Percentiles rank a stretch among this genome's conserved stretches.
These are phyloP conservation scores for Lentinus tigrinus DNA, from an alignment of 768 basidiomycete species.

Conservation along the genomic window DNA sequence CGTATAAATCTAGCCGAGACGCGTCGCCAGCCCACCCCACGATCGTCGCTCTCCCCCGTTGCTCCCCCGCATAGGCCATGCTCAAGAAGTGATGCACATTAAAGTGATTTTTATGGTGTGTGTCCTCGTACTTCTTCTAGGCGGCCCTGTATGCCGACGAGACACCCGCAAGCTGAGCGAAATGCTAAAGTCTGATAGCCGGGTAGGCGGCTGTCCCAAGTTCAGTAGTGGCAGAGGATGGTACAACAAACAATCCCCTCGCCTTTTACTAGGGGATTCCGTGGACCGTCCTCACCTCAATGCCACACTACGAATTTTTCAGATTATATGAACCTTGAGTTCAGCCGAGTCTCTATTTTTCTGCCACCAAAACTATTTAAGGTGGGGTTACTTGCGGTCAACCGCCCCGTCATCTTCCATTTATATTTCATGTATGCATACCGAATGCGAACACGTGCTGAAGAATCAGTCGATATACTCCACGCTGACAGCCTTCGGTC, in stretches of 20 bases:
- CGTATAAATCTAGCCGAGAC: neutral
- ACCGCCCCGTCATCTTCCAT: too few species aligned
- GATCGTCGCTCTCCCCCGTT: too few species aligned
- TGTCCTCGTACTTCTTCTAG: too few species aligned
- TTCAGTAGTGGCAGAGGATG: slow-evolving; percentile 9
- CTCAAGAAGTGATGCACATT: too few species aligned
- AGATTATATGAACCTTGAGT: slow-evolving; percentile 20
- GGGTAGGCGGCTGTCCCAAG: neutral
- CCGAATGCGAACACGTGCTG: too few species aligned
- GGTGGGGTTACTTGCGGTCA: neutral
- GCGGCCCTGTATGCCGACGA: neutral
- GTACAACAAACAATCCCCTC: slow-evolving; percentile 38
- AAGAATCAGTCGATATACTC: neutral
- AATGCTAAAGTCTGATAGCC: slow-evolving; percentile 4
- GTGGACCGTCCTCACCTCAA: slow-evolving; percentile 46
- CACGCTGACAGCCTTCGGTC: neutral
- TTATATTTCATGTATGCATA: too few species aligned
- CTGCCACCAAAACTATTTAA: neutral
- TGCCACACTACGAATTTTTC: slow-evolving; percentile 55
- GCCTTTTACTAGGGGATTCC: slow-evolving; percentile 68
- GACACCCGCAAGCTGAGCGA: slow-evolving; percentile 8
- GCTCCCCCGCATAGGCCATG: too few species aligned
- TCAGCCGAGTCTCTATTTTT: neutral
- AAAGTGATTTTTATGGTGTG: too few species aligned
- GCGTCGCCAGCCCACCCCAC: neutral